phyloP scores from a whole-genome alignment of 768 basidiomycete genomes.

The Suillus clintonianus region DNA sequence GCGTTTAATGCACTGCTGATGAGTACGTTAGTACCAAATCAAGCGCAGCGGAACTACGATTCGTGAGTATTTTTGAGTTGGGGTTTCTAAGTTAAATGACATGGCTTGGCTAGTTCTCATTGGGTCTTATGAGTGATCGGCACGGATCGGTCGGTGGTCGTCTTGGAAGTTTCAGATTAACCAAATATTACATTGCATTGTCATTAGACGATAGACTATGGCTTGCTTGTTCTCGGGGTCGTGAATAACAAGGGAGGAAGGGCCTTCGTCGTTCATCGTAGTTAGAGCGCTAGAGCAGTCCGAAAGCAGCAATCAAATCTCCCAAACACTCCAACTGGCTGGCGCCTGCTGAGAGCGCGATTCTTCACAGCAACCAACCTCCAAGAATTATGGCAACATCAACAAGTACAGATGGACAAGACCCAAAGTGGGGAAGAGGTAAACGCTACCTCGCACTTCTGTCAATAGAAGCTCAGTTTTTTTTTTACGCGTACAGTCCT shows the following conservation, averaged over 20 bases:
- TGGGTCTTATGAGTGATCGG: slow-evolving; percentile 17
- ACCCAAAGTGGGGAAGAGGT: slow-evolving; percentile 49
- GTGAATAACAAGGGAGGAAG: not conserved
- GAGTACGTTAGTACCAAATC: slow-evolving; percentile 24
- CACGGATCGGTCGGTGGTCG: slow-evolving; percentile 7
- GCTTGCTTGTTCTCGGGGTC: not conserved
- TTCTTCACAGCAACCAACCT: slow-evolving; percentile 19
- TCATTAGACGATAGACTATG: not conserved
- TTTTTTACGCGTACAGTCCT: slow-evolving; percentile 49
- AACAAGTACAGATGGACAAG: slow-evolving; percentile 24
- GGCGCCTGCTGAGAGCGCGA: slow-evolving; percentile 9
- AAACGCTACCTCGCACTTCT: slow-evolving; percentile 12
- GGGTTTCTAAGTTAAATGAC: slow-evolving; percentile 8
- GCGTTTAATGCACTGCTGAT: slow-evolving; percentile 3
- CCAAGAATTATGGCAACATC: slow-evolving; percentile 30
- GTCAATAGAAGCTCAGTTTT: slow-evolving; percentile 14
- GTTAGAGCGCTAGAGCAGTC: slow-evolving; percentile 31
- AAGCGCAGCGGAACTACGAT: slow-evolving; percentile 31
- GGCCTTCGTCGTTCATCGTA: slow-evolving; percentile 17
- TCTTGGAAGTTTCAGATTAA: slow-evolving; percentile 1
- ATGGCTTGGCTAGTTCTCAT: slow-evolving; percentile 25
- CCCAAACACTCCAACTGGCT: slow-evolving; percentile 17
- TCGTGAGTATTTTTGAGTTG: slow-evolving; percentile 21
- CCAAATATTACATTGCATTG: not conserved
- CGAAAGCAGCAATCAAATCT: slow-evolving; percentile 32